These are phyloP conservation scores for Penicillium egyptiacum DNA, from an alignment of 495 filamentous ascomycete genomes.

Conservation along the genomic window DNA sequence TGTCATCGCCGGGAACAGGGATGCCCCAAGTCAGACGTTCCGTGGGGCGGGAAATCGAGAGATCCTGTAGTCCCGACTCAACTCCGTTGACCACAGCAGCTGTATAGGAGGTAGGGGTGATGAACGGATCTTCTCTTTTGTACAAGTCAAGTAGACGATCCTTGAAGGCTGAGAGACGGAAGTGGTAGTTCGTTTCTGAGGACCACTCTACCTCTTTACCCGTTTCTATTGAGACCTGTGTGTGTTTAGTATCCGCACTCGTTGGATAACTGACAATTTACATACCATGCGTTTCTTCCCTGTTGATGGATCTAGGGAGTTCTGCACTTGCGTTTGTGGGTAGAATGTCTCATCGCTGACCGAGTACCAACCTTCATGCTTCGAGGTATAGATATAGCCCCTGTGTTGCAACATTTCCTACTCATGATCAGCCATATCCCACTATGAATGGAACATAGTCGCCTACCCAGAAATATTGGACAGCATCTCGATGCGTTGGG, in stretches of 20 bases:
- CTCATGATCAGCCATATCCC: slow-evolving; percentile 14
- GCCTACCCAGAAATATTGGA: slow-evolving; percentile 85
- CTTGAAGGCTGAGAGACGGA: slow-evolving; percentile 78
- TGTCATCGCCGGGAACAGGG: slow-evolving; percentile 76
- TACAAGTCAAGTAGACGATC: slow-evolving; percentile 78
- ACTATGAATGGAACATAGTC: neutral
- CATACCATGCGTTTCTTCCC: slow-evolving; percentile 74
- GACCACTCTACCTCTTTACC: slow-evolving; percentile 92
- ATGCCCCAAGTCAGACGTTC: slow-evolving; percentile 87
- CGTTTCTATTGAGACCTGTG: slow-evolving; percentile 73
- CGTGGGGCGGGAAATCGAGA: slow-evolving; percentile 82
- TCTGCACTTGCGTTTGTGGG: slow-evolving; percentile 69
- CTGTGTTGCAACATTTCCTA: slow-evolving; percentile 66
- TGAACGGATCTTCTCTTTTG: slow-evolving; percentile 64
- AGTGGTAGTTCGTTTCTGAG: slow-evolving; percentile 93
- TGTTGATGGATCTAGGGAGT: slow-evolving; percentile 72
- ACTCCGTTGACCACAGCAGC: slow-evolving; percentile 68
- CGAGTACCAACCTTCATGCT: slow-evolving; percentile 95
- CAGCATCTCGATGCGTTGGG: slow-evolving; percentile 73
- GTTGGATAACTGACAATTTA: neutral
- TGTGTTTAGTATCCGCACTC: slow-evolving; percentile 17
- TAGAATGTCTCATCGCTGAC: slow-evolving; percentile 97
- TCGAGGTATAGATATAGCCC: slow-evolving; percentile 79
- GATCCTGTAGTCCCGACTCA: slow-evolving; percentile 69
- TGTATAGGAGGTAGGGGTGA: slow-evolving; percentile 67